phyloP scores from a whole-genome alignment of 257 asterid species.

The Agastache rugosa region DNA sequence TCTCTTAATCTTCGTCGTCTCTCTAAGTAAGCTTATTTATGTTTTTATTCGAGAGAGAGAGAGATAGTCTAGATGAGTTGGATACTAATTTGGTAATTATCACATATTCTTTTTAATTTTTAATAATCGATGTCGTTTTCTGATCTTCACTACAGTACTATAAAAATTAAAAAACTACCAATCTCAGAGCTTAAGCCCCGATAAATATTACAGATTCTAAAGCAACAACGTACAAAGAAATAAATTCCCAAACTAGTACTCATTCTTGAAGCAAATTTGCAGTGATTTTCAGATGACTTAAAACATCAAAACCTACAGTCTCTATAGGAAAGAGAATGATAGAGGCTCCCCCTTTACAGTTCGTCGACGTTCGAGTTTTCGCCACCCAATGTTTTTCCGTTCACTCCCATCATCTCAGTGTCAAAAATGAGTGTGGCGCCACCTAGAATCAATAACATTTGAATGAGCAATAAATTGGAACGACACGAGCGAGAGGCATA shows the following conservation, averaged over 20 bases:
- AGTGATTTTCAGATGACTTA: conserved; percentile 19
- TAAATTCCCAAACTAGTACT: conserved; percentile 10
- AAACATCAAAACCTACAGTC: conserved; percentile 20
- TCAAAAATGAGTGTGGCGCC: conserved; percentile 95
- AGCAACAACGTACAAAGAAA: background rate
- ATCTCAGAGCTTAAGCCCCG: background rate
- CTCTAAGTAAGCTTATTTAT: too few relatives aligned
- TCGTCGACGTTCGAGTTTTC: conserved; percentile 55
- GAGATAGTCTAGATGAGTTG: too few relatives aligned
- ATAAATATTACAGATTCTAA: conserved; percentile 8
- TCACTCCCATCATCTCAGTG: conserved; percentile 90
- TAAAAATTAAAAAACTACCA: background rate
- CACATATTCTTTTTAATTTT: too few relatives aligned
- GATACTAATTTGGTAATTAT: too few relatives aligned
- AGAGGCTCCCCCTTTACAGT: conserved; percentile 41
- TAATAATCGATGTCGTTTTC: too few relatives aligned
- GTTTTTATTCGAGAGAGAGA: too few relatives aligned
- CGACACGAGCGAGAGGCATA: too few relatives aligned
- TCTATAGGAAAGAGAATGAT: conserved; percentile 18
- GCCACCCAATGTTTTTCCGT: conserved; percentile 65
- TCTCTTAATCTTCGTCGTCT: too few relatives aligned
- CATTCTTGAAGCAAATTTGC: conserved; percentile 30
- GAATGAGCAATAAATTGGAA: too few relatives aligned
- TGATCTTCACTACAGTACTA: background rate
- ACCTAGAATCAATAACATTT: conserved; percentile 50